Base-by-base conservation (phyloP, 305 asterid genomes). In the Solanum aculeatissimum region DNA sequence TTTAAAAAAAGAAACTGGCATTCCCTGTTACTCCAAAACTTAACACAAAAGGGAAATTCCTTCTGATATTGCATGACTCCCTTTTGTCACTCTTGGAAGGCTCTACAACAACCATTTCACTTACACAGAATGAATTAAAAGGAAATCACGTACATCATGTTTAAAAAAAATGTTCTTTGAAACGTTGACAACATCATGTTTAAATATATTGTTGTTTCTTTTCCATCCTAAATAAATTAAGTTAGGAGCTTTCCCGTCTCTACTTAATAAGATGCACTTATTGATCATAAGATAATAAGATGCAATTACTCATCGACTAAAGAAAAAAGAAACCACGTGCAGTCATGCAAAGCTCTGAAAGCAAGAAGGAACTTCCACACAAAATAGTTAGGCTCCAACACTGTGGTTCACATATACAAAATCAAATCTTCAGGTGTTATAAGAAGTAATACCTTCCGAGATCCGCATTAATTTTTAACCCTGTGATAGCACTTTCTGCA, bases 401-500 rank as follows among this genome's bases (percentile, higher is more conserved):
- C 35, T 11, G 49, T 65, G 66, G 32, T 78, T 78, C 32, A 78
- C 49, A 40, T 38, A 35, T 53, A 75, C 69, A 40, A 69, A 7
- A 87, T 63, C 66, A 86, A 65, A 66, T 75, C 54, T 82, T 79
- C 57, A 75, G 83, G 27, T 83, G 81, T 85, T 86, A 55, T 69
- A 78, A 51, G 13, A 51, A 78, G 66, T 6, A 51, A 60, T 87
- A 97, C 99, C 99, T 95, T 88, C 91, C 90, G 65, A 92, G 83
- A 75, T 95, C 99, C 25, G 97, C 98, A 89, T 92, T 97, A 83
- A 90, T 85, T 93, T 97, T 97, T 93, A 97, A 86, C 80, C 99
- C 99, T 85, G 98, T 94, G 86, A 97, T 94, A 63, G 99, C 98
- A 85, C 93, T 97, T 92, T 97, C 98, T 42, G 95, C 97, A 88